These are phyloP conservation scores for Gautieria morchelliformis DNA, from an alignment of 768 basidiomycete species.

Conservation along the genomic window DNA sequence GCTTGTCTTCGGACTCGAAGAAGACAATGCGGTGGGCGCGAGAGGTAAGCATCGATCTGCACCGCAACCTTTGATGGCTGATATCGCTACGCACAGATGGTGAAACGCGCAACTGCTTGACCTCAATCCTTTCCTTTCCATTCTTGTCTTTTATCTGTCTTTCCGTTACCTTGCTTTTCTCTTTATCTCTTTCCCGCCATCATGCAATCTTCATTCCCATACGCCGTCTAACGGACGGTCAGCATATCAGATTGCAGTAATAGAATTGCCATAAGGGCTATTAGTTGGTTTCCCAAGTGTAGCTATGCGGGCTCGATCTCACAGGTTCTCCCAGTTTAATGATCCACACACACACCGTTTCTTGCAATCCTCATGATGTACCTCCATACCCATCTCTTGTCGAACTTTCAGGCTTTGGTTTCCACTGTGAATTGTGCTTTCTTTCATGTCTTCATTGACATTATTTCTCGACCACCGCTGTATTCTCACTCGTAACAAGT, in stretches of 20 bases:
- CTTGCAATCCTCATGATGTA: constrained; percentile 6
- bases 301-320: constrained; percentile 7
- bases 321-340: constrained; percentile 7
- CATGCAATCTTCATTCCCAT: constrained; percentile 7
- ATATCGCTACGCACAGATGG: constrained; percentile 40
- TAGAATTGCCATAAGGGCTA: constrained; percentile 4
- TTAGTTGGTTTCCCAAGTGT: constrained; percentile 3
- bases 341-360: neutral
- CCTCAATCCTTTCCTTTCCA: constrained; percentile 1
- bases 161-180: constrained; percentile 9
- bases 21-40: constrained; percentile 89
- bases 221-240: constrained; percentile 8
- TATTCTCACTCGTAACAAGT: neutral
- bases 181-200: constrained; percentile 12
- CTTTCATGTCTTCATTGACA: neutral
- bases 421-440: neutral
- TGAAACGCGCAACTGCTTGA: constrained; percentile 72
- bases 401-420: constrained; percentile 3
- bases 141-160: neutral
- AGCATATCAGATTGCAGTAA: constrained; percentile 1
- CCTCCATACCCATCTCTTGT: constrained; percentile 6
- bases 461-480: neutral
- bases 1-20: constrained; percentile 71
- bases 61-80: neutral
- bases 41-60: constrained; percentile 47